phyloP scores from a whole-genome alignment of 176 grass and related monocot species.

The Bothriochloa decipiens region DNA sequence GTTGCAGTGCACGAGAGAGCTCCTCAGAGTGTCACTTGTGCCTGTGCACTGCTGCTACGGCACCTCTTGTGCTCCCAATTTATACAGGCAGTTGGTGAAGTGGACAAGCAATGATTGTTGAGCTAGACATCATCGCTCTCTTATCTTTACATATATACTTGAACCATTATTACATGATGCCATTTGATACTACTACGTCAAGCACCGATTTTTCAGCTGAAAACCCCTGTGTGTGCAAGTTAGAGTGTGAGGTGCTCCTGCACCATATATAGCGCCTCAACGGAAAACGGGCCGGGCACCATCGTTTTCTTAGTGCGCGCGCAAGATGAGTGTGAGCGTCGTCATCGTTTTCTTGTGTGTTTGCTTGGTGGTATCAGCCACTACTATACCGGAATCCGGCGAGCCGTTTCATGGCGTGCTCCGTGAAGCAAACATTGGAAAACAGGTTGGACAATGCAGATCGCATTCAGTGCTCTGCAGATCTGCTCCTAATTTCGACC shows the following conservation, averaged over 20 bases:
- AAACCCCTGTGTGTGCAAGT: not conserved
- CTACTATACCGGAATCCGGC: not conserved
- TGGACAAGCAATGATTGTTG: not conserved
- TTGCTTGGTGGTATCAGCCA: not conserved
- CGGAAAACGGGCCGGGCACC: not conserved
- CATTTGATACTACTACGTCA: not conserved
- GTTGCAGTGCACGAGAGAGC: not conserved
- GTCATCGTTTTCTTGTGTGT: too few relatives aligned
- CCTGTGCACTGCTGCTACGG: not conserved
- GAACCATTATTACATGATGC: too few relatives aligned
- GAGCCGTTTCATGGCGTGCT: not conserved
- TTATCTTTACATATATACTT: too few relatives aligned
- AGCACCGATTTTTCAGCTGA: not conserved
- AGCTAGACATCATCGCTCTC: not conserved
- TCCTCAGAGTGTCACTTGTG: not conserved
- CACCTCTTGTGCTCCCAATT: not conserved
- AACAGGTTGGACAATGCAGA: too few relatives aligned
- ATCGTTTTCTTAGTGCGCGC: too few relatives aligned
- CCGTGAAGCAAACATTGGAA: not conserved
- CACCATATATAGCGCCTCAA: not conserved
- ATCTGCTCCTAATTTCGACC: too few relatives aligned
- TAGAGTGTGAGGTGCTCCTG: not conserved
- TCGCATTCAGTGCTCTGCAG: too few relatives aligned
- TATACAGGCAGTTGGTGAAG: conserved; percentile 19
- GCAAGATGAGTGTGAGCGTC: too few relatives aligned